Evolutionary conservation across 352 stramenopile genomes (phyloP), one percentile per base, ranked within the genome.

Genomic region (Phytopythium litorale): DNA sequence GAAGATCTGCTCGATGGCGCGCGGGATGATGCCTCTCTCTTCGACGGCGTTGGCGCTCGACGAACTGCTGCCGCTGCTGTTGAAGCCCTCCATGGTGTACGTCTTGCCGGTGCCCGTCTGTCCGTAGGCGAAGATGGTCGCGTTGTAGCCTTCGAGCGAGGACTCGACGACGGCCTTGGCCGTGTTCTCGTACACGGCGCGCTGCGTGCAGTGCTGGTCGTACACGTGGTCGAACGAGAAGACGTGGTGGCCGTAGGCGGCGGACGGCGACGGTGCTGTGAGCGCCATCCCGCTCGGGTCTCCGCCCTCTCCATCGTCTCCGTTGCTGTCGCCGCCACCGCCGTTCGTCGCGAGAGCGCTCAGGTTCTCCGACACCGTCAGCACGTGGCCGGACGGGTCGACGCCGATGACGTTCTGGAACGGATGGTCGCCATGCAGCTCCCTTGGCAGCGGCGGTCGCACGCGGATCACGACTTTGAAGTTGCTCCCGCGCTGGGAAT

Each of bases 41-140:
- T 99, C 71, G 64, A 92, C 73, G 23, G 91, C 77, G 65, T 88
- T 73, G 21, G 33, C 53, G 35, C 53, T 49, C 12, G 21, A 37
- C 64, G 97, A 84, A 70, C 96, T 70, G 58, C 48, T 38, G 6
- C 48, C 30, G 16, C 28, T 38, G 48, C 72, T 87, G 69, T 92
- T 92, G 70, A 93, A 93, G 2, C 97, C 97, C 66, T 99, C 96
- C 97, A 99, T 99, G 1, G 98, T 98, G 75, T 97, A 96, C 37
- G 93, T 98, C 66, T 98, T 98, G 50, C 93, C 93, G 4, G 81
- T 96, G 54, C 93, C 93, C 0, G 89, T 97, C 68, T 97, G 89
- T 2, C 89, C 89, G 62, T 96, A 97, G 16, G 87, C 87, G 50
- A 97, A 97, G 53, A 97, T 94, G 21, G 89, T 97, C 11, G 91